Evolutionary conservation across 73 alveolate genomes (phyloP).

Genomic region (Blepharisma japonicum): DNA sequence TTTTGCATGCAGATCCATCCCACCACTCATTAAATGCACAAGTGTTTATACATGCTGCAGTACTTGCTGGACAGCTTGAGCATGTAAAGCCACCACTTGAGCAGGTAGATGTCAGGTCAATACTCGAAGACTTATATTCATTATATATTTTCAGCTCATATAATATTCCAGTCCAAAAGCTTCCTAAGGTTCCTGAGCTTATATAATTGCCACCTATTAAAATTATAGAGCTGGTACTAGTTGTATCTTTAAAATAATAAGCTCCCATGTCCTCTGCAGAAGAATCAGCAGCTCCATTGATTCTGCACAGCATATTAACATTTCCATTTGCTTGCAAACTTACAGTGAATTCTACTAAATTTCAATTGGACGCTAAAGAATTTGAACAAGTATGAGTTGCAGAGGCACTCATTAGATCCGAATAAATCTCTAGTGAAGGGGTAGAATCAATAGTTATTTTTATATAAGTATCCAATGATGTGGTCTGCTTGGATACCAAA

Average conservation of each 20-base stretch:
- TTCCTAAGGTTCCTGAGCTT: not conserved
- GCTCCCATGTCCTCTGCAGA: not conserved
- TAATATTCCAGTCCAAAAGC: not conserved
- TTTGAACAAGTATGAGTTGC: not conserved
- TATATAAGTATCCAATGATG: not conserved
- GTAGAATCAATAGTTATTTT: not conserved
- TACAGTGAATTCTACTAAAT: not conserved
- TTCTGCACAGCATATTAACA: not conserved
- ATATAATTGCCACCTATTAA: not conserved
- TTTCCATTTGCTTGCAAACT: not conserved
- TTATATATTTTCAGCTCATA: not conserved
- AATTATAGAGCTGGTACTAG: not conserved
- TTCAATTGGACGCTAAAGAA: not conserved
- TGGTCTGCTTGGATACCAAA: not conserved
- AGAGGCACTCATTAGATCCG: not conserved
- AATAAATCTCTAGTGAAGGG: not conserved
- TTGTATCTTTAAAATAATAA: not conserved
- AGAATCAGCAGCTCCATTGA: not conserved
- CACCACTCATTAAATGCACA: conserved; percentile 6
- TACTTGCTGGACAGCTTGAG: not conserved
- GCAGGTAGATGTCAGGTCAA: not conserved
- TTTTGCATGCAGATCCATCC: conserved; percentile 12
- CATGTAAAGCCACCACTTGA: not conserved
- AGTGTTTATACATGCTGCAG: not conserved
- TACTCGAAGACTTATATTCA: not conserved